phyloP scores from a whole-genome alignment of 148 eudicot genomes.

The Polygonum aviculare region DNA sequence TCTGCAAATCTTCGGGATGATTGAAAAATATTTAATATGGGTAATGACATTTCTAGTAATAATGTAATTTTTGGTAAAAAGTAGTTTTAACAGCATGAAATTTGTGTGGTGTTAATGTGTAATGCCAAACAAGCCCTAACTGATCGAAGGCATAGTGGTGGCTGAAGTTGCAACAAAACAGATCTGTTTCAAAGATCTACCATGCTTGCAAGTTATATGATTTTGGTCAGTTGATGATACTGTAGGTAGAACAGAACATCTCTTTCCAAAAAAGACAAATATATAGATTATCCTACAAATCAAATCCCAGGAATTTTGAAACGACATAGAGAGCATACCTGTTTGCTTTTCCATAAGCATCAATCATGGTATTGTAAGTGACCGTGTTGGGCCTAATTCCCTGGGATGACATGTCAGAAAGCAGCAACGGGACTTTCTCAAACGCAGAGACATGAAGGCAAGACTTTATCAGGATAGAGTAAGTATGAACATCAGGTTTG shows the following conservation, averaged over 20 bases:
- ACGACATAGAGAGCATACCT: constrained; percentile 31
- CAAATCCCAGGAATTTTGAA: not conserved
- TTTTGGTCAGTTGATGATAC: not conserved
- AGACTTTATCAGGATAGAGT: constrained; percentile 77
- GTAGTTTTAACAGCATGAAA: no score
- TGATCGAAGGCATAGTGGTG: not conserved
- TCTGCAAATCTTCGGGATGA: constrained; percentile 55
- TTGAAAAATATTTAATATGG: constrained; percentile 13
- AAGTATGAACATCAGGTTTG: constrained; percentile 75
- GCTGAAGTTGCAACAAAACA: not conserved
- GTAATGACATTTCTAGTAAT: no score
- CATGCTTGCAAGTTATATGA: not conserved
- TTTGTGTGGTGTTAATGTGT: no score
- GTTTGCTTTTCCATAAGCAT: constrained; percentile 80
- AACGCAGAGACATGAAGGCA: constrained; percentile 60
- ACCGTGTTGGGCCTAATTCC: constrained; percentile 77
- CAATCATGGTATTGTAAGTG: constrained; percentile 79
- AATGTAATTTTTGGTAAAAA: no score
- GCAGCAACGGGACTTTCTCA: constrained; percentile 50
- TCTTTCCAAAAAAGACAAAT: not conserved
- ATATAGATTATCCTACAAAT: not conserved
- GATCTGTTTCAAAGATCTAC: not conserved
- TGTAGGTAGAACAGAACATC: not conserved
- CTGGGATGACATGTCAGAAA: constrained; percentile 66
- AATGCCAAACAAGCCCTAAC: not conserved